Percentiles rank a stretch among this genome's conserved stretches.
phyloP scores from a whole-genome alignment of 257 asterid species.

The Gentiana macrophylla region DNA sequence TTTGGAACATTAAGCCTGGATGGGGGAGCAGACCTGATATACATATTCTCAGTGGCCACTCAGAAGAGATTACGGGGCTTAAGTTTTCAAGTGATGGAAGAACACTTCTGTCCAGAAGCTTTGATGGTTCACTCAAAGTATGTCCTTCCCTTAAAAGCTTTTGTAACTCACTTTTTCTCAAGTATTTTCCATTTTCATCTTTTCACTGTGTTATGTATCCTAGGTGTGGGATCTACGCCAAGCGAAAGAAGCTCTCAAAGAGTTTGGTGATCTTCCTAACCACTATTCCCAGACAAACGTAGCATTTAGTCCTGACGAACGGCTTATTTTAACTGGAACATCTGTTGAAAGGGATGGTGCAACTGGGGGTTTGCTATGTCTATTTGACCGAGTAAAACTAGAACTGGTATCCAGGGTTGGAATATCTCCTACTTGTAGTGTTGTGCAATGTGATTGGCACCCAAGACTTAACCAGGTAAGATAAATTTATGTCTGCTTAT shows the following conservation, averaged over 20 bases:
- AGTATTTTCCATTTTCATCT: neutral
- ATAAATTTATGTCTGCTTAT: neutral
- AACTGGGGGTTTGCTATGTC: slow-evolving; percentile 72
- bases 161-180: neutral
- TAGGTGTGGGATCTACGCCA: slow-evolving; percentile 93
- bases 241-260: slow-evolving; percentile 59
- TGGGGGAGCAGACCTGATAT: slow-evolving; percentile 96
- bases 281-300: slow-evolving; percentile 81
- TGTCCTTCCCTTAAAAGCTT: slow-evolving; percentile 1
- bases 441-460: slow-evolving; percentile 94
- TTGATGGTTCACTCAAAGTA: slow-evolving; percentile 89
- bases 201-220: slow-evolving; percentile 10
- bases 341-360: slow-evolving; percentile 68
- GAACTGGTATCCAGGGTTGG: slow-evolving; percentile 80
- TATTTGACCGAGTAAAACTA: slow-evolving; percentile 69
- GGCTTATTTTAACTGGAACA: slow-evolving; percentile 77
- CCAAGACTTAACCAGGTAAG: slow-evolving; percentile 86
- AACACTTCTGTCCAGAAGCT: slow-evolving; percentile 74
- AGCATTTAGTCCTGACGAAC: slow-evolving; percentile 84
- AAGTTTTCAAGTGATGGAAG: slow-evolving; percentile 84
- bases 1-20: slow-evolving; percentile 93
- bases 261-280: slow-evolving; percentile 74
- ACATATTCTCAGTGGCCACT: slow-evolving; percentile 44
- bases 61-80: slow-evolving; percentile 78
- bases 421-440: slow-evolving; percentile 75